phyloP scores from a whole-genome alignment of 2,329 filamentous ascomycete species.

The Diaporthe helianthi region DNA sequence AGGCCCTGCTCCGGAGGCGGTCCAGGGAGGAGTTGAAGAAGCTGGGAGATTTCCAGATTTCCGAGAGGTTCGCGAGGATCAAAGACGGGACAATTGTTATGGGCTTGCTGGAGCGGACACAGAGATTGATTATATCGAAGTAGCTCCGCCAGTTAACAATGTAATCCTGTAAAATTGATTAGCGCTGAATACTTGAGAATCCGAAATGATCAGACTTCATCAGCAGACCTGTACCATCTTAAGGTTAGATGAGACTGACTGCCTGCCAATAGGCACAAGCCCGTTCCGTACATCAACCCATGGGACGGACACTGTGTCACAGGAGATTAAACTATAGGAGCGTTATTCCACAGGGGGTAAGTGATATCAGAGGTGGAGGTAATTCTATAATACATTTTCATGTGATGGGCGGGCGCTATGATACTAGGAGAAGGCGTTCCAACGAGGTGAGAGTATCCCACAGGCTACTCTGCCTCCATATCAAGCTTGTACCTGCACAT shows the following conservation, averaged over 20 bases:
- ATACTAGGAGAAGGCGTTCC: background rate
- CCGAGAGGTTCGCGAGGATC: slow-evolving; percentile 8
- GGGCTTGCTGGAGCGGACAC: slow-evolving; percentile 39
- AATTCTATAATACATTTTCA: too few species aligned
- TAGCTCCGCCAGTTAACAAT: background rate
- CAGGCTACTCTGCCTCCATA: background rate
- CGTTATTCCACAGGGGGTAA: too few species aligned
- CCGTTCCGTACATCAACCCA: too few species aligned
- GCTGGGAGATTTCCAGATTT: background rate
- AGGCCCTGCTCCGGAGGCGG: slow-evolving; percentile 43
- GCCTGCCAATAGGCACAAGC: background rate
- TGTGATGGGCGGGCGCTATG: too few species aligned
- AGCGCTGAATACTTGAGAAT: background rate
- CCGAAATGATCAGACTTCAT: background rate
- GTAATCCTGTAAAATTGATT: background rate
- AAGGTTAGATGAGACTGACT: background rate
- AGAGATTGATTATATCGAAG: slow-evolving; percentile 34
- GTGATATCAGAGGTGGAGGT: too few species aligned
- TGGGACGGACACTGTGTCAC: too few species aligned
- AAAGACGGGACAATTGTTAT: slow-evolving; percentile 36
- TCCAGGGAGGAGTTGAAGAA: background rate
- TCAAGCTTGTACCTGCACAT: background rate
- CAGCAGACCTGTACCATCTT: background rate
- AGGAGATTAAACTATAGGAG: too few species aligned
- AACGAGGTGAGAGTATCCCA: background rate